Conservation (phyloP, 148 eudicot genomes). For the Rhododendron henanense region DNA sequence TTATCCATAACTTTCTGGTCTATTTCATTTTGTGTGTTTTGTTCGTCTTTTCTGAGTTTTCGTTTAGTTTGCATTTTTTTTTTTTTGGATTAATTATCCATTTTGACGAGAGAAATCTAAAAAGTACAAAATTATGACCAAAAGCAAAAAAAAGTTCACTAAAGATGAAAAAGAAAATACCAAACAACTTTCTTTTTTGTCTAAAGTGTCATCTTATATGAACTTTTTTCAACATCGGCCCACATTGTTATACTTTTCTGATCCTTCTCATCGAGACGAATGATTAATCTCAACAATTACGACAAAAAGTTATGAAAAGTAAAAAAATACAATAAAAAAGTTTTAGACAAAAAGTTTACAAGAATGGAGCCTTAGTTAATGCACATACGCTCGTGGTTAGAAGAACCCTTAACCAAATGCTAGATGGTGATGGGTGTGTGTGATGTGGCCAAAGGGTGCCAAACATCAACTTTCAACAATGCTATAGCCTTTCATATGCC, state of each 20-base stretch:
- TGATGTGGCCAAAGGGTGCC: neutral
- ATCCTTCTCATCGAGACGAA: too few species aligned
- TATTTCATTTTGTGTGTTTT: too few species aligned
- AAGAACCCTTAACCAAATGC: neutral
- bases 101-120: neutral
- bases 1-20: too few species aligned
- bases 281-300: neutral
- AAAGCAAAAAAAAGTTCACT: neutral
- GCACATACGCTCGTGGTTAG: neutral
- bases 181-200: neutral
- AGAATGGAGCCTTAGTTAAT: neutral
- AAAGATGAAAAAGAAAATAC: neutral
- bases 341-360: neutral
- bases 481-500: neutral
- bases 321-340: too few species aligned
- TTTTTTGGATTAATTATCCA: neutral
- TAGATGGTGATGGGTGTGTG: neutral
- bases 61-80: neutral
- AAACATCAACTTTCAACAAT: neutral
- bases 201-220: neutral
- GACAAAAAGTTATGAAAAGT: neutral
- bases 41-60: too few species aligned
- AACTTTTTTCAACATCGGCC: neutral
- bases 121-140: neutral
- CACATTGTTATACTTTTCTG: too few species aligned